Conservation (phyloP, 768 basidiomycete species). For the Boletus pseudopeckii region DNA sequence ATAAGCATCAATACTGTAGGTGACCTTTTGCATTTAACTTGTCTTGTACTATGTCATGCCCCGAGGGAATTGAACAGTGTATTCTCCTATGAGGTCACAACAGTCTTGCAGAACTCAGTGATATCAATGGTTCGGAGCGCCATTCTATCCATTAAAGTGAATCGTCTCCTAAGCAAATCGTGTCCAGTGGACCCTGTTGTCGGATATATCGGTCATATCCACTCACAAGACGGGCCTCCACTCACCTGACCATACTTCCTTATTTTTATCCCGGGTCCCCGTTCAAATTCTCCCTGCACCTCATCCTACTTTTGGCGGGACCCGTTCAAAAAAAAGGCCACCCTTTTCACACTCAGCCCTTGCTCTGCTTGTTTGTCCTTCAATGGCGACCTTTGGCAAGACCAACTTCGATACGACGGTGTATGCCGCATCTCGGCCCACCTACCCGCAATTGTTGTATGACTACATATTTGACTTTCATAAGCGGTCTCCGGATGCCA, state of each 20-base stretch:
- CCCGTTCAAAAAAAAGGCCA: background rate
- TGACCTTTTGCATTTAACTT: background rate
- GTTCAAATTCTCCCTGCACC: background rate
- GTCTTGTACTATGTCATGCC: background rate
- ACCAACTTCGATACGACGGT: conserved; percentile 57
- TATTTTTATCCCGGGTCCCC: background rate
- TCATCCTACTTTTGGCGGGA: background rate
- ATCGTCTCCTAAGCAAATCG: background rate
- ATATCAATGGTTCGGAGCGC: too few relatives aligned
- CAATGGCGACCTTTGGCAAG: conserved; percentile 74
- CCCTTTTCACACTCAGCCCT: background rate
- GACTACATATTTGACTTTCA: conserved; percentile 62
- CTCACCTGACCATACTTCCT: background rate
- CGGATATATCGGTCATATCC: background rate
- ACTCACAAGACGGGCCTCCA: background rate
- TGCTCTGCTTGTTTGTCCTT: background rate
- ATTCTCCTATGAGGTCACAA: background rate
- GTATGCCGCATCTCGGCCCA: conserved; percentile 65
- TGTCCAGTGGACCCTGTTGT: background rate
- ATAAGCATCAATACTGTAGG: background rate
- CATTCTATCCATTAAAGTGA: background rate
- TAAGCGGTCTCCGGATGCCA: conserved; percentile 18
- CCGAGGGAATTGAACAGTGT: too few relatives aligned
- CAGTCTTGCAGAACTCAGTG: background rate
- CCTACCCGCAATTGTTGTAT: conserved; percentile 65